Conservation (phyloP, 2,329 filamentous ascomycete species). For the Pseudogymnoascus sp. region DNA sequence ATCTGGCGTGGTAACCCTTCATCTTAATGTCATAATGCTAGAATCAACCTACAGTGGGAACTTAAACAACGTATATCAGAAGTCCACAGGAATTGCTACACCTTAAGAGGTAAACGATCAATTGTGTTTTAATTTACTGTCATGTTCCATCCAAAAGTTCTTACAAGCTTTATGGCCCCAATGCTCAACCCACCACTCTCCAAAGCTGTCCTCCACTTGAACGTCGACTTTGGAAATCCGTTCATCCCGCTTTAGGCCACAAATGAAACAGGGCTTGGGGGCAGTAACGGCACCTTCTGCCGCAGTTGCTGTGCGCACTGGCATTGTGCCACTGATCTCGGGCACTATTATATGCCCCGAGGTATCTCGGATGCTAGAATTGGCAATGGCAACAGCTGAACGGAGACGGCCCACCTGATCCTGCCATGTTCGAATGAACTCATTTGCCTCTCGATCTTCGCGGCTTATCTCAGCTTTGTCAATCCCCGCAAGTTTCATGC, state of each 20-base stretch:
- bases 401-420: slow-evolving; percentile 66
- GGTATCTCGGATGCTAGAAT: slow-evolving; percentile 32
- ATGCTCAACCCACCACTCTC: slow-evolving; percentile 92
- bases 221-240: slow-evolving; percentile 59
- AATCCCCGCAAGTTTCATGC: slow-evolving; percentile 85
- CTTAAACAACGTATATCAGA: not conserved
- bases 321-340: slow-evolving; percentile 61
- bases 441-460: slow-evolving; percentile 76
- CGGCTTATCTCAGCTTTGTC: slow-evolving; percentile 74
- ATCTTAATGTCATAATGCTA: not conserved
- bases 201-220: slow-evolving; percentile 79
- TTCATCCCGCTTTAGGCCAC: slow-evolving; percentile 82
- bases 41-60: not conserved
- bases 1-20: not conserved
- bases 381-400: slow-evolving; percentile 59
- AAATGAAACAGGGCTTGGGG: slow-evolving; percentile 69
- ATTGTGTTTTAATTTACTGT: slow-evolving; percentile 53
- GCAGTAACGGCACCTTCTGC: slow-evolving; percentile 62
- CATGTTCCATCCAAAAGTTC: slow-evolving; percentile 78
- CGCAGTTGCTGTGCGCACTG: slow-evolving; percentile 52
- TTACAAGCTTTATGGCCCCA: slow-evolving; percentile 74
- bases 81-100: not conserved
- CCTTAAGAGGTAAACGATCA: not conserved
- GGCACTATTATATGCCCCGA: slow-evolving; percentile 44
- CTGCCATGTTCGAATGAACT: slow-evolving; percentile 68